Evolutionary conservation across 345 rosid genomes (phyloP), one percentile per base, ranked within the genome.

Genomic region (Arabidopsis thaliana): DNA sequence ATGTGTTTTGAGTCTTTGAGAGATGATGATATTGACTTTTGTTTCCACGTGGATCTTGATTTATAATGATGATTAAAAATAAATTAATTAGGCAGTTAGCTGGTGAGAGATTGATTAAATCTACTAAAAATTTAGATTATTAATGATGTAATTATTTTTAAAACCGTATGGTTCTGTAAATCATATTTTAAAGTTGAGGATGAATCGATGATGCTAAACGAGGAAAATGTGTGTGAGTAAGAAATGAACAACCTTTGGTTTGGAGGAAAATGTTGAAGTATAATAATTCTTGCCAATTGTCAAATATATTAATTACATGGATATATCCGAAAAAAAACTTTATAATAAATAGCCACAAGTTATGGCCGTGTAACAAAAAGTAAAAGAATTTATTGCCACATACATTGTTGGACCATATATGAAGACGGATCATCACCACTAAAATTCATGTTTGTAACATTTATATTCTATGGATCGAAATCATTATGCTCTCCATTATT

Each of bases 1-100:
- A 56, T 28, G 37, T 9, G 72, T 16, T 41, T 10, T 13, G 33
- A 40, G 79, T 28, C 23, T 65, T 46, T 20, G 65, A 45, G 65
- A 58, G 59, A 58, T 74, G 59, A 45, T 75, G 22, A 59, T 22
- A 50, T 67, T 67, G 73, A 67, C 42, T 75, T 75, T 30, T 59
- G 28, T 28, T 68, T 46, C 56, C 74, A 68, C 74, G 69, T 76
- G 79, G 63, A 24, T 42, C 49, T 51, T 68, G 25, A 51, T 51
- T 22, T 53, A 20, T 49, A 49, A 20, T 49, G 53, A 20, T 20
- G 25, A 49, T 52, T 10, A 6, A 53, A 66, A 51, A 23, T n/a
- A 30, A 40, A 59, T 14, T 16, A 16, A 16, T 59, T 11, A 51
- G 63, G 40, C 49, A 61, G 79, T 41, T 68, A 68, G 79, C 56